Conservation (phyloP, 2,329 filamentous ascomycete genomes). For the Rutstroemia sp. region DNA sequence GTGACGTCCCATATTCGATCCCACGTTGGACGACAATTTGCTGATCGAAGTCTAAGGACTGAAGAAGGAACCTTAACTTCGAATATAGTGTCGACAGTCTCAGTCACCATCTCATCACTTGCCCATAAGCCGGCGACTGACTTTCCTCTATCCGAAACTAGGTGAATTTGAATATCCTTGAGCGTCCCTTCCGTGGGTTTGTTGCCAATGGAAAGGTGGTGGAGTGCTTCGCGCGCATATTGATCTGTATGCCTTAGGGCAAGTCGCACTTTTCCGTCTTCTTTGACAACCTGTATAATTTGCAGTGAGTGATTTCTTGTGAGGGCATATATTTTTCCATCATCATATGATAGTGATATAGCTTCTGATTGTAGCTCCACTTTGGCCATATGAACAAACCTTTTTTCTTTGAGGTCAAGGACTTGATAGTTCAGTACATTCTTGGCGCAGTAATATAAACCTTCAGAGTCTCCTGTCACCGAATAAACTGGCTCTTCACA, state of each 20-base stretch:
- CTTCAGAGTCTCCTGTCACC: slow-evolving; percentile 45
- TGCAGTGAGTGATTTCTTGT: slow-evolving; percentile 49
- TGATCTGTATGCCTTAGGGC: slow-evolving; percentile 26
- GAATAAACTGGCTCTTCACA: slow-evolving; percentile 46
- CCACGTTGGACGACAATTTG: slow-evolving; percentile 37
- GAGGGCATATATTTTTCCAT: slow-evolving; percentile 40
- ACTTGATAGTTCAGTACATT: slow-evolving; percentile 47
- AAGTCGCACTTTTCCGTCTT: slow-evolving; percentile 20
- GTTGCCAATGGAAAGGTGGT: slow-evolving; percentile 14
- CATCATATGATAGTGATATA: slow-evolving; percentile 40
- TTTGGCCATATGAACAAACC: slow-evolving; percentile 39
- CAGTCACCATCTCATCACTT: slow-evolving; percentile 21
- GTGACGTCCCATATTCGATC: slow-evolving; percentile 17
- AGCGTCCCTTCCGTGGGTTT: neutral
- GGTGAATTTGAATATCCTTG: slow-evolving; percentile 14
- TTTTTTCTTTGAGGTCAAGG: slow-evolving; percentile 44
- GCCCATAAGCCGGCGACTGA: slow-evolving; percentile 27
- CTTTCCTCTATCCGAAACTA: slow-evolving; percentile 28
- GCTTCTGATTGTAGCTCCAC: slow-evolving; percentile 47
- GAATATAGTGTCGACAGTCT: slow-evolving; percentile 38
- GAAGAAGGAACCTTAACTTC: slow-evolving; percentile 49
- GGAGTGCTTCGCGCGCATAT: slow-evolving; percentile 26
- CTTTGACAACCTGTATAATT: slow-evolving; percentile 38
- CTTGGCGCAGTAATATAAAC: slow-evolving; percentile 50
- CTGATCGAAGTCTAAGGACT: slow-evolving; percentile 48